Base-by-base conservation (phyloP, 495 filamentous ascomycete species). In the Pseudoneurospora amorphoporcata region DNA sequence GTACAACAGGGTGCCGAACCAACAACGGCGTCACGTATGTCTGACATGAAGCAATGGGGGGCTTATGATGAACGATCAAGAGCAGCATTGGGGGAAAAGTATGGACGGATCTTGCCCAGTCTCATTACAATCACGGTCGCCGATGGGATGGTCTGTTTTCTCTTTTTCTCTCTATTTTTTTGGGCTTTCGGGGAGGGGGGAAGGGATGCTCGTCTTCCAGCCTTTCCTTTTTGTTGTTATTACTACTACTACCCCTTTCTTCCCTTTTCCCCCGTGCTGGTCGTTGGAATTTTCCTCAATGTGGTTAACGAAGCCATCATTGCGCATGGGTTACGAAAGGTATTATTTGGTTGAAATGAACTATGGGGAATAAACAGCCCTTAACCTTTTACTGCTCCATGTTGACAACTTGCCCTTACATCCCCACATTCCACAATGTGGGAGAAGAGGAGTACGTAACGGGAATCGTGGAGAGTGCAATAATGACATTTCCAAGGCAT, bases 11-110 rank as follows among this genome's bases (percentile, higher is more conserved):
- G 77, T 74, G 77, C 77, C 81, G 76, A 77, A 82, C 76, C 79
- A 78, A 82, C 81, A 79, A 83, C 75, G 84, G 83, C 83, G 82
- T 85, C 83, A 81, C 79, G 77, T 81, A 82, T 84, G 78, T 81
- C 75, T 76, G 77, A 75, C 75, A 78, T 74, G 81, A 79, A 77
- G 76, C 73, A 58, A 58, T 58, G 75, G 73, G 75, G 73, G 76
- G 74, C 69, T 74, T 73, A 74, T 78, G 74, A 73, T 75, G 77
- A 78, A 8, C 29, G 3, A 65, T 65, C 29, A 65, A 65, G 53
- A 65, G 53, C 53, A 65, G 80, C 73, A 82, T 81, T 79, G 72
- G 79, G 71, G 71, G 68, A 19, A 70, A 42, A 71, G 75, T 70
- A 76, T 29, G 53, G 72, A 83, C 72, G 77, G 78, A 78, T 76